Evolutionary conservation across 2,329 filamentous ascomycete species (phyloP), one percentile per base, ranked within the genome.

Genomic region (Microthyrium microscopicum): DNA sequence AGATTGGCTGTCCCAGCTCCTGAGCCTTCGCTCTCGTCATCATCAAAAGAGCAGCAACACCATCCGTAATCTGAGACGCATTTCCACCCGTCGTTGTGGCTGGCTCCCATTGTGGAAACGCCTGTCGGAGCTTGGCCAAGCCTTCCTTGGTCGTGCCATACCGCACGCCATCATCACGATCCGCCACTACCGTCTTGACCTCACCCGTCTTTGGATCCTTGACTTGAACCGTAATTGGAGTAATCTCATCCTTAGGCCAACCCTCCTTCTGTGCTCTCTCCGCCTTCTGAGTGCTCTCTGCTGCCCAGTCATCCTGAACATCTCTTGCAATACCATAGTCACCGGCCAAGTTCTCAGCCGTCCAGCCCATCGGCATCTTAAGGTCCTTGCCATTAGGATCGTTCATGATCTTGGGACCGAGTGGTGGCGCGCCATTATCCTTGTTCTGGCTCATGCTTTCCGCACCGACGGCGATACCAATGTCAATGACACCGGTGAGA

Each of bases 1-100:
- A 61, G 57, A 95, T 83, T 36, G 68, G 69, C 64, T 94, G 87
- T 37, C 82, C 82, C 9, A 95, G 77, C 44, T 70, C 70, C 65
- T 93, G 77, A 30, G 89, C 89, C 12, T 79, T 91, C 42, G 76
- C 81, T 37, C 89, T 82, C 64, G 80, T 84, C 89, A 95, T 95
- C 51, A 98, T 67, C 29, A 95, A 70, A 5, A 95, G 85, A 31
- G 87, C 89, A 20, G 89, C 87, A 17, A 89, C 89, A 43, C 89
- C 89, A 60, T 98, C 57, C 20, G 81, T 89, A 54, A 98, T 84
- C 61, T 95, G 89, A 34, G 76, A 84, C 20, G 89, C 87, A 57
- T 95, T 98, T 46, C 89, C 89, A 37, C 83, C 89, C 64, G 95
- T 87, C 60, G 95, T 95, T 48, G 70, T 77, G 41, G 74, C 78